Conservation (phyloP, 805 yeast species). For the Starmerella davenportii region DNA sequence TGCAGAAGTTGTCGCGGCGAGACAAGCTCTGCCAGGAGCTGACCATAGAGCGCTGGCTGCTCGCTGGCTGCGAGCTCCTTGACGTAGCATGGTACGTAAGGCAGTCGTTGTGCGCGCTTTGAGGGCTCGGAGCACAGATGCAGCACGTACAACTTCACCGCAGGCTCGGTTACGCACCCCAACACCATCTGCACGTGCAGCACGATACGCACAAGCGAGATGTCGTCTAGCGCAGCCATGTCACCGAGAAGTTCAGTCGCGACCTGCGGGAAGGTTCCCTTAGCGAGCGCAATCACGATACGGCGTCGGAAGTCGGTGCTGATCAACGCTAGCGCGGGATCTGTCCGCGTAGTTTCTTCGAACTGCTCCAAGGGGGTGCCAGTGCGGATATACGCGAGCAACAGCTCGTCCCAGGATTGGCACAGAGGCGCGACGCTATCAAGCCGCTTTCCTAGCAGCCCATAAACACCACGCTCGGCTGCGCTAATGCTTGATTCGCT, state of each 20-base stretch:
- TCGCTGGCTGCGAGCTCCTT: slow-evolving; percentile 45
- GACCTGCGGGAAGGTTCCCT: background rate
- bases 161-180: slow-evolving; percentile 24
- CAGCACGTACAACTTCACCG: slow-evolving; percentile 22
- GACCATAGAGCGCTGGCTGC: slow-evolving; percentile 51
- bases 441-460: slow-evolving; percentile 53
- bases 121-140: slow-evolving; percentile 13
- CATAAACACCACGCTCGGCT: slow-evolving; percentile 63
- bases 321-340: slow-evolving; percentile 5
- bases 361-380: slow-evolving; percentile 5
- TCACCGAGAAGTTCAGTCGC: background rate
- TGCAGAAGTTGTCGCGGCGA: slow-evolving; percentile 34
- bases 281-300: slow-evolving; percentile 5
- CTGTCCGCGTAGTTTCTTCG: slow-evolving; percentile 1
- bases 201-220: slow-evolving; percentile 50
- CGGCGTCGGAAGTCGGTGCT: slow-evolving; percentile 7
- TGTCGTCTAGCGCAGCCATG: no score
- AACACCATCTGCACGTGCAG: slow-evolving; percentile 56
- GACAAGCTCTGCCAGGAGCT: slow-evolving; percentile 38
- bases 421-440: slow-evolving; percentile 34
- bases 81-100: slow-evolving; percentile 56
- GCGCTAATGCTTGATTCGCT: slow-evolving; percentile 31
- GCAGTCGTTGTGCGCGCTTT: slow-evolving; percentile 17
- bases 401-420: slow-evolving; percentile 53
- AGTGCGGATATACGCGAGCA: slow-evolving; percentile 29